Base-by-base conservation (phyloP, 371 early-diverging fungal genomes). In the Mucor circinelloides region DNA sequence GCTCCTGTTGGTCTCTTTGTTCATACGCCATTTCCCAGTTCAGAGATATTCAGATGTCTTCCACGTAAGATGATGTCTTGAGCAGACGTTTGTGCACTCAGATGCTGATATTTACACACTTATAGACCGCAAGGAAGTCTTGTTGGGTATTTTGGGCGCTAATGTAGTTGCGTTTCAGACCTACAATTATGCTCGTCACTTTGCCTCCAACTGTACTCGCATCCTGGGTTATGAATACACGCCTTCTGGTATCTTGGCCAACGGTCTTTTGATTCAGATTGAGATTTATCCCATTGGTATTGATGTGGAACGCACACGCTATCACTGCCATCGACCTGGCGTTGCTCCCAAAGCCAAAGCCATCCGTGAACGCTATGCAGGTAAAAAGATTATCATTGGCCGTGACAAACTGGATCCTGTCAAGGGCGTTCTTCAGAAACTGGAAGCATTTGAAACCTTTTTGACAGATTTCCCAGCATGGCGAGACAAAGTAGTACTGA, bases 201-300 rank as follows among this genome's bases (percentile, higher is more conserved):
- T 99, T 80, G 86, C 93, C 27, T 92, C 95, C 60, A 91, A 90
- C 38, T 97, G 97, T 74, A 92, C 94, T 10, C 91, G 97, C 30
- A 90, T 98, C 21, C 82, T 98, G 31, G 94, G 95, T 1, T 83
- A 89, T 64, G 96, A 96, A 67, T 91, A 94, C 0, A 90, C 96
- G 8, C 95, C 87, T 42, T 90, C 84, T 12, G 96, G 94, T 23
- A 90, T 98, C 19, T 86, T 92, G 34, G 86, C 83, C 55, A 76
- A 89, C 48, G 93, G 91, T 6, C 80, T 82, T 19, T 74, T 82
- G 19, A 92, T 95, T 91, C 95, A 77, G 58, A 94, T 98, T 3
- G 97, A 96, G 28, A 96, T 97, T 6, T 97, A 98, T 79, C 98
- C 99, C 0, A 99, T 99, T 69, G 99, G 99, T 2, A 96, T 99